Evolutionary conservation across 2,329 filamentous ascomycete genomes (phyloP).

Genomic region (Fusarium sp.): DNA sequence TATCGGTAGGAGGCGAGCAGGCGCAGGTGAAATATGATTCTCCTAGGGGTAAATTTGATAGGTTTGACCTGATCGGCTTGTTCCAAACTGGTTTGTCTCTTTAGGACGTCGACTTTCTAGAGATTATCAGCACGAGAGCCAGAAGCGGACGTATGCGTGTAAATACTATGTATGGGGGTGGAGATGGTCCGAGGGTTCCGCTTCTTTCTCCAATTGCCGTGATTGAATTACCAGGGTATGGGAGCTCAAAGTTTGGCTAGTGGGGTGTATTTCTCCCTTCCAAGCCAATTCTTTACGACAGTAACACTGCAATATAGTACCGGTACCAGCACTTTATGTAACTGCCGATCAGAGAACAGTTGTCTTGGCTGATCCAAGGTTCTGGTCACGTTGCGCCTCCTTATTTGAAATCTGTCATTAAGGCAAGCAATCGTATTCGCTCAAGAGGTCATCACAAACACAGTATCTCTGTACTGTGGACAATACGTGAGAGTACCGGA

Average conservation of each 20-base stretch:
- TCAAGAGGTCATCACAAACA: constrained; percentile 9
- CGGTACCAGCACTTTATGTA: neutral
- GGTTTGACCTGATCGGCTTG: constrained; percentile 10
- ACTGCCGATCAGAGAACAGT: constrained; percentile 18
- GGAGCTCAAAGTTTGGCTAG: constrained; percentile 6
- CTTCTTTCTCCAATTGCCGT: constrained; percentile 35
- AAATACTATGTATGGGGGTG: constrained; percentile 31
- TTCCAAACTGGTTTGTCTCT: constrained; percentile 20
- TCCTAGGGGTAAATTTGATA: constrained; percentile 1
- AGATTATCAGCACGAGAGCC: constrained; percentile 11
- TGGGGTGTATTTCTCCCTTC: neutral
- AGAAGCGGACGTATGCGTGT: constrained; percentile 21
- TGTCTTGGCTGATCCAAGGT: constrained; percentile 3
- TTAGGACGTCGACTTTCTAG: constrained; percentile 8
- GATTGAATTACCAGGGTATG: constrained; percentile 31
- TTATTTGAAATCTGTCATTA: neutral
- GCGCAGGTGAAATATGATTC: neutral
- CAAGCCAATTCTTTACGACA: neutral
- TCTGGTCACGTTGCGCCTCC: neutral
- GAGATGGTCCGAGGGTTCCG: constrained; percentile 31
- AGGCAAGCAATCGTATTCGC: neutral
- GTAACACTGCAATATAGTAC: too few species aligned
- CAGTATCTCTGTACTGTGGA: constrained; percentile 20
- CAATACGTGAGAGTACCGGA: neutral
- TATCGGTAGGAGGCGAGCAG: neutral